Base-by-base conservation (phyloP, 305 asterid species). In the Solanum hybrid region DNA sequence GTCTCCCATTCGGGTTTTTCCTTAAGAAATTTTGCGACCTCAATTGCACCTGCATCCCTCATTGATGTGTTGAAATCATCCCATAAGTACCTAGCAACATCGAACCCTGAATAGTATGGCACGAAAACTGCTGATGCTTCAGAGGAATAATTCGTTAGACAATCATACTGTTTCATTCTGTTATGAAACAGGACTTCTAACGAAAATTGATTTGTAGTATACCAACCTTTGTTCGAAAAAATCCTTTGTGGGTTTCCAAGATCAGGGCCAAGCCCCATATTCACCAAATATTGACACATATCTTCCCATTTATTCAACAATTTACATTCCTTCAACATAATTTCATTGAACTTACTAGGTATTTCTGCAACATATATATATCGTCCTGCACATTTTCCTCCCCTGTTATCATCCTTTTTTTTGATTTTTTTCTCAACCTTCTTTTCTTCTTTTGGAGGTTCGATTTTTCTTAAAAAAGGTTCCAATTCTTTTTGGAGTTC, bases 101-200 rank as follows among this genome's bases (percentile, higher is more conserved):
- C 99, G 12, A 97, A 94, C 5, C 99, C 99, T 0, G 95, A 90
- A 73, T 95, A 97, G 92, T 93, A 97, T 0, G 99, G 99, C 15
- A 96, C 95, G 72, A 60, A 97, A 10, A 97, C 81, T 2, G 96
- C 99, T 0, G 94, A 81, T 1, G 99, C 98, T 76, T 71, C 36
- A 0, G 98, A 94, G 0, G 99, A 93, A 26, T 97, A 93, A 29
- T 92, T 92, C 0, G 99, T 97, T 7, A 96, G 79, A 89, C 99
- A 97, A 1, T 92, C 94, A 32, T 97, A 97, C 13, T 91, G 95
- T 89, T 93, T 96, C 97, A 97, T 95, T 81, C 96, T 78, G 90
- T 91, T 92, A 88, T 95, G 98, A 88, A 97, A 97, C 19, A 97
- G 88, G 42, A 94, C 92, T 56, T 97, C 99, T 6, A 97, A 89